A percentile compares a stretch with the other conserved stretches of the same genome.
These are phyloP conservation scores for Notholithocarpus densiflorus DNA, from an alignment of 306 rosid species.

Conservation along the genomic window DNA sequence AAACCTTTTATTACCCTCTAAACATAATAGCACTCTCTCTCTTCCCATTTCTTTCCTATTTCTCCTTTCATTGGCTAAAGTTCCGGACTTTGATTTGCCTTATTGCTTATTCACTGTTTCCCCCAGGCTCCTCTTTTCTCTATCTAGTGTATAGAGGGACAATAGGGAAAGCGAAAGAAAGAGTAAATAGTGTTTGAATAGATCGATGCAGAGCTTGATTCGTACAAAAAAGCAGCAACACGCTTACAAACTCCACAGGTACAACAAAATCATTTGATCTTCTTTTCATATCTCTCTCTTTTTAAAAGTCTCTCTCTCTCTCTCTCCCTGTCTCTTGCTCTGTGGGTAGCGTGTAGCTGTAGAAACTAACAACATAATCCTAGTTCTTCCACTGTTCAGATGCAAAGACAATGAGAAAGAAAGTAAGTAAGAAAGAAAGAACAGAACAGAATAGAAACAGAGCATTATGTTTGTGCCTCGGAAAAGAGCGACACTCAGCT, in stretches of 20 bases:
- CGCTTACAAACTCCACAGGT: conserved; percentile 11
- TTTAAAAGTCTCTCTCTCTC: neutral
- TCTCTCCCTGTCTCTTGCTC: neutral
- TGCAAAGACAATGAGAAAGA: conserved; percentile 25
- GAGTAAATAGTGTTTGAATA: neutral
- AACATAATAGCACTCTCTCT: too few species aligned
- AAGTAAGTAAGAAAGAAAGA: neutral
- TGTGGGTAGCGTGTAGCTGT: conserved; percentile 34
- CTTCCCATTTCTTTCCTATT: too few species aligned
- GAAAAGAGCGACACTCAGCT: conserved; percentile 40
- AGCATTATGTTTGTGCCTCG: conserved; percentile 35
- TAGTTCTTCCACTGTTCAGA: conserved; percentile 26
- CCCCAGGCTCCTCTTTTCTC: neutral
- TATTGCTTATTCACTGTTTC: too few species aligned
- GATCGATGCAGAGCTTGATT: conserved; percentile 5
- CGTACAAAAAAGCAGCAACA: conserved; percentile 20
- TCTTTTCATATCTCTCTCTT: neutral
- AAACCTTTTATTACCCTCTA: too few species aligned
- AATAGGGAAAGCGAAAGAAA: neutral
- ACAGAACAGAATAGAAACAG: neutral
- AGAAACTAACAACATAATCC: conserved; percentile 1
- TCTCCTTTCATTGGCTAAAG: too few species aligned
- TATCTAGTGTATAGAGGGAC: neutral
- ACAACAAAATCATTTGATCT: conserved; percentile 21
- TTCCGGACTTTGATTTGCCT: too few species aligned